Evolutionary conservation across 2,329 filamentous ascomycete species (phyloP), one percentile per base, ranked within the genome.

Genomic region (Mycosphaerella sp.): DNA sequence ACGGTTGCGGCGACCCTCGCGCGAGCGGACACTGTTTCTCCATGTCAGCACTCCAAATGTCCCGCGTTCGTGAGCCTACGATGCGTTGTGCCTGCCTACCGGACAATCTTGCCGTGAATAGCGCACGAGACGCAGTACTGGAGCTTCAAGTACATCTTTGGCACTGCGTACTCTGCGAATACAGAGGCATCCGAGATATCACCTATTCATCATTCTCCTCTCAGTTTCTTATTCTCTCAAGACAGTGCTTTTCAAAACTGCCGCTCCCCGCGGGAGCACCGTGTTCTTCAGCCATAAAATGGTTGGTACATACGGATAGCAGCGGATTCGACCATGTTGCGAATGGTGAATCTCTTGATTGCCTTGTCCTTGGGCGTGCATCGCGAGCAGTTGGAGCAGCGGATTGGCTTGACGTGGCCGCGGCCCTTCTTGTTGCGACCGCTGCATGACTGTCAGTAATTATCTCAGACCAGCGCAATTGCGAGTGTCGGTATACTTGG

Each of bases 91-190:
- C n/a, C 13, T 13, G 83, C 90, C 77, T 93, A 97, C 91, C 93
- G 91, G 78, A 98, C 94, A 77, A 98, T 98, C 87, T 98, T 98
- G 84, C 93, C 93, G 84, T 98, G 93, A 67, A 98, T 98, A 73
- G 93, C 93, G 80, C 93, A 98, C 78, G 91, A 97, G 73, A 98
- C 93, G 78, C 93, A 98, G 89, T 98, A 98, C 82, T 98, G 93
- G 76, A 98, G 86, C 87, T 98, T 98, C 79, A 98, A 82, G 88
- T 98, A 98, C 94, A 98, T 98, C 88, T 98, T 98, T 79, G 93
- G 93, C 72, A 98, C 91, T 68, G 89, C 90, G 84, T 98, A 98
- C 81, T 98, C 93, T 71, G 87, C 77, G 80, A 97, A 98, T 78
- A 98, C 93, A 71, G 93, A 97, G 72, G 94, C 93, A 76, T 98